A percentile compares a stretch with the other conserved stretches of the same genome.
These are phyloP conservation scores for Aristolochia californica DNA, from an alignment of 164 flowering plant species.

Conservation along the genomic window DNA sequence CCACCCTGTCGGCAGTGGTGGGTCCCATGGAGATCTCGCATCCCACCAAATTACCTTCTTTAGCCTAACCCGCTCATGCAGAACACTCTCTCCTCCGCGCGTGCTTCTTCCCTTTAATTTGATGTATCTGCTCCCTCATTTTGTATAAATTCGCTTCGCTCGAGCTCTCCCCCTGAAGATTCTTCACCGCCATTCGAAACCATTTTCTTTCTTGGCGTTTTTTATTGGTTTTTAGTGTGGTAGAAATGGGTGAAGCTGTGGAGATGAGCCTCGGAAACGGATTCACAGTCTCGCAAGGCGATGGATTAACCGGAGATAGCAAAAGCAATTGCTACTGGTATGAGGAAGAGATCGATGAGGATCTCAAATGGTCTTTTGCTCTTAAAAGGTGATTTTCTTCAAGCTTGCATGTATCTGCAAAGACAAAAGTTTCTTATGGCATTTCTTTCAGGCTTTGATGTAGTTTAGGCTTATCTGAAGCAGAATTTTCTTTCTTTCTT, in stretches of 20 bases:
- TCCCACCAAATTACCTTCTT: not conserved
- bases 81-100: slow-evolving; percentile 4
- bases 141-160: not conserved
- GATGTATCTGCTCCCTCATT: not conserved
- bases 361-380: slow-evolving; percentile 83
- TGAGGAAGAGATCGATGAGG: slow-evolving; percentile 65
- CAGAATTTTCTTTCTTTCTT: too few relatives aligned
- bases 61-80: not conserved
- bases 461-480: too few relatives aligned
- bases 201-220: too few relatives aligned
- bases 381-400: slow-evolving; percentile 50
- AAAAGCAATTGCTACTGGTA: slow-evolving; percentile 37
- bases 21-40: slow-evolving; percentile 6
- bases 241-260: slow-evolving; percentile 40
- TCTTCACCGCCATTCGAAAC: not conserved
- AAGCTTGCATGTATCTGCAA: too few relatives aligned
- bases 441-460: too few relatives aligned
- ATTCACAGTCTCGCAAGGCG: slow-evolving; percentile 1
- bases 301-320: not conserved
- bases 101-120: slow-evolving; percentile 4
- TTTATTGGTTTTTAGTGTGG: too few relatives aligned
- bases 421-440: too few relatives aligned
- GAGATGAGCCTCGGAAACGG: too few relatives aligned
- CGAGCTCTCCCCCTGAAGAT: not conserved
- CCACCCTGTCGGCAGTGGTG: not conserved